Evolutionary conservation across 371 early-diverging fungal genomes (phyloP), one percentile per base, ranked within the genome.

Genomic region (Batrachochytrium dendrobatidis): DNA sequence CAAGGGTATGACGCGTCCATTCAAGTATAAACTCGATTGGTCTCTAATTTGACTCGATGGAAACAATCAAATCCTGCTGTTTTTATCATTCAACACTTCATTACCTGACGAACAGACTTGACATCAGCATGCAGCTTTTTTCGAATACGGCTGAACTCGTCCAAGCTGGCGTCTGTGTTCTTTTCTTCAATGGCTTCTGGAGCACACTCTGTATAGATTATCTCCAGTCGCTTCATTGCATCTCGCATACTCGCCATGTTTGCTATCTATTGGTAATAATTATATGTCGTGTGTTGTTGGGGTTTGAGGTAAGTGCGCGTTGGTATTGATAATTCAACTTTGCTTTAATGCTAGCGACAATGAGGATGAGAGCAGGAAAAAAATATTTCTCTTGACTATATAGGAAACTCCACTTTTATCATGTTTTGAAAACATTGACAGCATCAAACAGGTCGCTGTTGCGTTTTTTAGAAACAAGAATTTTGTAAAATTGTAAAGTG

Each of bases 161-260:
- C 82, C 44, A 75, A 61, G 22, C 55, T 66, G 60, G 33, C 35
- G 34, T 34, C 29, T 20, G 68, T 67, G 44, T 67, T 58, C 49
- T 68, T 62, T 10, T 58, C 70, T 6, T 52, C 66, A 33, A 59
- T 54, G 34, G 61, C 65, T 34, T 72, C 70, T 0, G 80, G 79
- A 6, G 64, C 68, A 65, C 79, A 78, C 10, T 66, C 72, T 18
- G 75, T 71, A 63, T 77, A 71, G 32, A 82, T 80, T 30, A 75
- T 58, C 46, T 80, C 67, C 15, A 82, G 75, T 20, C 80, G 69
- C 51, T 60, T 52, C 65, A 77, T 71, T 49, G 82, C 82, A 65
- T 80, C 80, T 26, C 79, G 68, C 74, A 80, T 74, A 43, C 56
- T 55, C 3, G 64, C 34, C 64, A 64, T 64, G 8, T 46, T 20